Percentiles rank a stretch among this genome's conserved stretches.
phyloP scores from a whole-genome alignment of 148 eudicot species.

The Chenopodium suecicum region DNA sequence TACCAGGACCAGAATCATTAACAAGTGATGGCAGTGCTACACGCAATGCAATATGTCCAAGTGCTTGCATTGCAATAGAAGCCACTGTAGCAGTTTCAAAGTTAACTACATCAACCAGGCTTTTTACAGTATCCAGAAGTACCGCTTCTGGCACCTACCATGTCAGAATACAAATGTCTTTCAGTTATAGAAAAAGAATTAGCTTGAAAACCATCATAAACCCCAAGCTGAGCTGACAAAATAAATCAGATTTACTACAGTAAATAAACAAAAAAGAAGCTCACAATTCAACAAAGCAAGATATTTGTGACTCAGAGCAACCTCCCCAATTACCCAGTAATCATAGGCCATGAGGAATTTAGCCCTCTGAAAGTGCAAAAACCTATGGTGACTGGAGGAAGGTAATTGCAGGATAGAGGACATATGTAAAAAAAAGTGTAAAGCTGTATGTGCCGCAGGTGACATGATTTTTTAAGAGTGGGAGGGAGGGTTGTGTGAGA shows the following conservation, averaged over 20 bases:
- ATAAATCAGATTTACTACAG: background rate
- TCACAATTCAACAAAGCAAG: background rate
- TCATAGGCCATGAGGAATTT: background rate
- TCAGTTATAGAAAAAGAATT: constrained; percentile 6
- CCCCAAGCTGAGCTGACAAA: background rate
- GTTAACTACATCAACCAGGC: constrained; percentile 69
- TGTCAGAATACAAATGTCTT: constrained; percentile 9
- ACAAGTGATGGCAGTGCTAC: constrained; percentile 50
- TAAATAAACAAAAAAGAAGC: background rate
- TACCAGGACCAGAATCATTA: constrained; percentile 64
- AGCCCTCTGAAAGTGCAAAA: background rate
- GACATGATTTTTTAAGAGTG: background rate
- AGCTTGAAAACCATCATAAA: background rate
- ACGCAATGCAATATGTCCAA: constrained; percentile 85
- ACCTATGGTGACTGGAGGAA: background rate
- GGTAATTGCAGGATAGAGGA: background rate
- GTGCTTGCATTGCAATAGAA: constrained; percentile 85
- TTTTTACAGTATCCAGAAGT: constrained; percentile 55
- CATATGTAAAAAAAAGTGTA: background rate
- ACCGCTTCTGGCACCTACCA: constrained; percentile 57
- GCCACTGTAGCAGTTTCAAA: constrained; percentile 72
- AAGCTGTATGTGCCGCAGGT: background rate
- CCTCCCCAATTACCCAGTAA: background rate
- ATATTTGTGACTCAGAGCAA: background rate
- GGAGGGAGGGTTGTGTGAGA: background rate